phyloP scores from a whole-genome alignment of 2,329 filamentous ascomycete species.

The Aureobasidium sp. region DNA sequence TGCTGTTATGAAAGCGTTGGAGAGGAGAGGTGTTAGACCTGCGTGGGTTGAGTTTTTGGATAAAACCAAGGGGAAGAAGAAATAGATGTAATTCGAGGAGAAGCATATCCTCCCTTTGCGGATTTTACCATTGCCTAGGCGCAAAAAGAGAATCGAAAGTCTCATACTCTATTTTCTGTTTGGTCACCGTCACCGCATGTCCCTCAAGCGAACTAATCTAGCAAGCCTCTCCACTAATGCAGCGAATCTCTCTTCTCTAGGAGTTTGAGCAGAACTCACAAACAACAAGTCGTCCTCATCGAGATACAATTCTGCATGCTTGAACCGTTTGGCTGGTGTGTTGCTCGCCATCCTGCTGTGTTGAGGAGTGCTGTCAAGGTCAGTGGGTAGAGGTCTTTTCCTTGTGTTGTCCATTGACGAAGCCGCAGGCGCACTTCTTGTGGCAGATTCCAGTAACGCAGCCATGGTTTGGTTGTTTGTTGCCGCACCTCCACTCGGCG shows the following conservation, averaged over 20 bases:
- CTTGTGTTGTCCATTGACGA: neutral
- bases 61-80: conserved; percentile 61
- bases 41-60: conserved; percentile 59
- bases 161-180: too few relatives aligned
- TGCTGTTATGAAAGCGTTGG: conserved; percentile 52
- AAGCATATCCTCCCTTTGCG: too few relatives aligned
- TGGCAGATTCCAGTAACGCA: neutral
- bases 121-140: too few relatives aligned
- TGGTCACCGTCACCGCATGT: too few relatives aligned
- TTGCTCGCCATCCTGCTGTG: neutral
- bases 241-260: neutral
- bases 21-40: conserved; percentile 50
- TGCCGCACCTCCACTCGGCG: neutral
- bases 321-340: neutral
- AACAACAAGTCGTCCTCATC: conserved; percentile 9
- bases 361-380: neutral
- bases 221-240: conserved; percentile 8
- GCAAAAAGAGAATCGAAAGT: too few relatives aligned
- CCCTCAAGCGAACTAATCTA: conserved; percentile 2
- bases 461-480: neutral
- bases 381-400: neutral
- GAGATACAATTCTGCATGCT: conserved; percentile 11
- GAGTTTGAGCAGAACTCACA: neutral
- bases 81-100: conserved; percentile 5
- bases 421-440: neutral